These are phyloP conservation scores for Crotalaria pallida DNA, from an alignment of 306 rosid species.

Conservation along the genomic window DNA sequence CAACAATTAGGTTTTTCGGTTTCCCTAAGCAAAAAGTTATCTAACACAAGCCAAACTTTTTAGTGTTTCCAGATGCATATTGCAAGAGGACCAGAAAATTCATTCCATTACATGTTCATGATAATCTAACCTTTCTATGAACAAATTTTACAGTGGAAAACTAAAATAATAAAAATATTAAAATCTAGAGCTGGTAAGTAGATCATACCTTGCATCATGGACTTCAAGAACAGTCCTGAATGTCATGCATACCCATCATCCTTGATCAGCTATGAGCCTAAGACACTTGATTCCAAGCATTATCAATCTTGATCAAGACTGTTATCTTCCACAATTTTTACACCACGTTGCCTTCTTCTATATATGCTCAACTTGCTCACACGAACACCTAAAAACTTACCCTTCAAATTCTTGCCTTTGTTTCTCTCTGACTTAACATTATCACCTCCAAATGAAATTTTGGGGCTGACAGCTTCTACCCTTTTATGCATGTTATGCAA, in stretches of 20 bases:
- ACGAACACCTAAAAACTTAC: conserved; percentile 25
- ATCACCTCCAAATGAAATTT: background rate
- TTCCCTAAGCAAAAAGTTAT: background rate
- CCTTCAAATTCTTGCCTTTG: conserved; percentile 22
- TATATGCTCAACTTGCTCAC: conserved; percentile 34
- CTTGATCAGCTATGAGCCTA: background rate
- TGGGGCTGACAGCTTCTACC: background rate
- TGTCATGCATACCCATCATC: background rate
- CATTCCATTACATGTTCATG: background rate
- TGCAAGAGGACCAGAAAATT: background rate
- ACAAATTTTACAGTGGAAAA: background rate
- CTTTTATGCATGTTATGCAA: conserved; percentile 11
- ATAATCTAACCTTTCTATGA: background rate
- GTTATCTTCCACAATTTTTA: conserved; percentile 34
- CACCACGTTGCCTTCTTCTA: conserved; percentile 47
- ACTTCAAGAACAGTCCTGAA: conserved; percentile 1
- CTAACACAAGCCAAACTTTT: background rate
- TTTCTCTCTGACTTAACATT: conserved; percentile 14
- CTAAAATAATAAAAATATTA: background rate
- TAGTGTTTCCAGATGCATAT: background rate
- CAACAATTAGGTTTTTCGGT: background rate
- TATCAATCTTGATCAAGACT: conserved; percentile 12
- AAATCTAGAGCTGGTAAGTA: background rate
- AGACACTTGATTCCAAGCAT: background rate
- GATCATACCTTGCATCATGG: conserved; percentile 13